Evolutionary conservation across 2,329 filamentous ascomycete species (phyloP).

Genomic region (Colletotrichum destructivum): DNA sequence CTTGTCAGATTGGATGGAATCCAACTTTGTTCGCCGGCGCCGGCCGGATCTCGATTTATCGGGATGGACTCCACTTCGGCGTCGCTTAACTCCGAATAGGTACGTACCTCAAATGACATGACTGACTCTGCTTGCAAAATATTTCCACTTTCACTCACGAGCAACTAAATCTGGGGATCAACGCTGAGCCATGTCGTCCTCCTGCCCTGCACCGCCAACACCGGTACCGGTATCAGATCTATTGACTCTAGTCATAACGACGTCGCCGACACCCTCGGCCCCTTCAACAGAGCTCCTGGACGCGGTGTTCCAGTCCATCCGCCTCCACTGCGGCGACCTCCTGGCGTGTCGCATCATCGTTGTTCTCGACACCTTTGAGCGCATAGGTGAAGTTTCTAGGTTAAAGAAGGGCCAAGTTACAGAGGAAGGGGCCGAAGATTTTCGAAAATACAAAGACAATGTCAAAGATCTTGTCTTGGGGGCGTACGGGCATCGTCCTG

Average conservation of each 20-base stretch:
- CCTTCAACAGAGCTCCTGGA: conserved; percentile 68
- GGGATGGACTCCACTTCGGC: conserved; percentile 10
- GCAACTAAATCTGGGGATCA: conserved; percentile 1
- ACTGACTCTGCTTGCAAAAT: not conserved
- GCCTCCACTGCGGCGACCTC: conserved; percentile 57
- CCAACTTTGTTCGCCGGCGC: not conserved
- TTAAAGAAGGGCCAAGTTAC: conserved; percentile 70
- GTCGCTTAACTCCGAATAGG: conserved; percentile 4
- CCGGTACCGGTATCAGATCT: conserved; percentile 33
- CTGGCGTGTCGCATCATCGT: conserved; percentile 62
- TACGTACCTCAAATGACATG: conserved; percentile 23
- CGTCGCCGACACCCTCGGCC: conserved; percentile 68
- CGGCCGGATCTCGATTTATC: not conserved
- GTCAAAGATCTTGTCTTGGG: conserved; percentile 59
- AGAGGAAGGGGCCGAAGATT: conserved; percentile 58
- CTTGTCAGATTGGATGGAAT: not conserved
- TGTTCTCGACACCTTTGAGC: conserved; percentile 68
- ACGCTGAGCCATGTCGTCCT: conserved; percentile 24
- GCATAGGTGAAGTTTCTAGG: conserved; percentile 58
- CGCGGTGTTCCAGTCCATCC: conserved; percentile 62
- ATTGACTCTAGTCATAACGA: conserved; percentile 66
- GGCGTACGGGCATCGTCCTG: conserved; percentile 45
- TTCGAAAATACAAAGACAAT: conserved; percentile 62
- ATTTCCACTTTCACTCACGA: conserved; percentile 11
- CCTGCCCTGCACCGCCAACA: not conserved